These are phyloP conservation scores for Papiliotrema terrestris DNA, from an alignment of 1,284 basidiomycete genomes.

Conservation along the genomic window DNA sequence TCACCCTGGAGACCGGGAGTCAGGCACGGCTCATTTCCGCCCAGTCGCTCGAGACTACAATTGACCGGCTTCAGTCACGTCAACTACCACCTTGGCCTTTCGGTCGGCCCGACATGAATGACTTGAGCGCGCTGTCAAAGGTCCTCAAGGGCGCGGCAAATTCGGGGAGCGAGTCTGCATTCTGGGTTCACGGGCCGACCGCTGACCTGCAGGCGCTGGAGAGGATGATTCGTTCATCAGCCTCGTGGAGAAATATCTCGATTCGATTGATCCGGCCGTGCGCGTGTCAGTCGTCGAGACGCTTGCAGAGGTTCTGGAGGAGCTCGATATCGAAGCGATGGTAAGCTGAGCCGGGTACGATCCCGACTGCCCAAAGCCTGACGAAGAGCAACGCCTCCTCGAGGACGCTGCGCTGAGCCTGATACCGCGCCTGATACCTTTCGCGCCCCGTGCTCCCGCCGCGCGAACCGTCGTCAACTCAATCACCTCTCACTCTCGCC, in stretches of 20 bases:
- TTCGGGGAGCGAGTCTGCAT: background rate
- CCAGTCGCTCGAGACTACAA: background rate
- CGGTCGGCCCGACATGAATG: too few species aligned
- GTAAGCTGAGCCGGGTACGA: background rate
- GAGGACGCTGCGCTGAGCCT: constrained; percentile 9
- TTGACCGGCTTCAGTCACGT: too few species aligned
- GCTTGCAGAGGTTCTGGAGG: constrained; percentile 8
- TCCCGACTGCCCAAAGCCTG: background rate
- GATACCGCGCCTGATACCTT: constrained; percentile 13
- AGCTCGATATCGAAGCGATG: background rate
- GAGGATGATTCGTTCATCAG: constrained; percentile 5
- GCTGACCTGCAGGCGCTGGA: background rate
- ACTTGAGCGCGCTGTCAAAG: constrained; percentile 4
- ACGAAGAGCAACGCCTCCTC: constrained; percentile 3
- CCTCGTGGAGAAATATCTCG: constrained; percentile 11
- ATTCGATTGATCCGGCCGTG: background rate
- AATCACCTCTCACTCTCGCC: constrained; percentile 14
- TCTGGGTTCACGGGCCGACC: too few species aligned
- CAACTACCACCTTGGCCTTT: too few species aligned
- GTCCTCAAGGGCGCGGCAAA: constrained; percentile 1
- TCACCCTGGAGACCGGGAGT: too few species aligned
- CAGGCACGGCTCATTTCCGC: background rate
- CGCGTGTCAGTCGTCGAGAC: constrained; percentile 11
- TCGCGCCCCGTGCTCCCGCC: background rate
- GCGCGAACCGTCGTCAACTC: constrained; percentile 10